Base-by-base conservation (phyloP, 2,329 filamentous ascomycete species). In the Endoconidiophora polonica region DNA sequence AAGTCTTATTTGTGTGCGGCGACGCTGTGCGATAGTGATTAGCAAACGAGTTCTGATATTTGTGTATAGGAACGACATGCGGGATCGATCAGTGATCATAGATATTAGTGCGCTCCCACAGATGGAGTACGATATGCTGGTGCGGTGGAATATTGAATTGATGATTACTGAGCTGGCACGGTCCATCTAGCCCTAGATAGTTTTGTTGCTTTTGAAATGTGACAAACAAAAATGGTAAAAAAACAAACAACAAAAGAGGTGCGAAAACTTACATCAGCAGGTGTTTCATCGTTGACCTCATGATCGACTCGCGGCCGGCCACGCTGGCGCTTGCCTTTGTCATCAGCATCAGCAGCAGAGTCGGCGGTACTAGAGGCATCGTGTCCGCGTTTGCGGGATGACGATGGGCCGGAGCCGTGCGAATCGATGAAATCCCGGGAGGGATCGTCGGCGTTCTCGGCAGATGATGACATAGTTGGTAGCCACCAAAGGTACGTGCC, bases 1-100 rank as follows among this genome's bases (percentile, higher is more conserved):
- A 49, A 90, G 73, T 22, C 87, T 79, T 55, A 94, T 91, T 61
- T 94, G 87, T 4, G 85, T 90, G 49, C 87, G 76, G 48, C 87
- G 81, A 54, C 86, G 81, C 83, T 84, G 39, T 44, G 7, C 12
- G 14, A 33, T n/a, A 14, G 6, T 18, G n/a, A 44, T 16, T 18
- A 18, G 16, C 16, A 18, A 42, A 12, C 2, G 9, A 38, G n/a
- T 38, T 38, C 18, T 18, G 6, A 22, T 42, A 42, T 52, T 62
- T 58, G 10, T 3, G 29, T 33, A 33, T 9, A 33, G 29, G 29
- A 12, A 12, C 22, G n/a, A 24, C 41, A 10, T 20, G 18, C 2
- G 41, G 20, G 20, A 24, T 43, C 24, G 24, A 22, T 43, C 12
- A 14, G 20, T 18, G 23, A 45, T 45, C 14, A 44, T 4, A 33